Evolutionary conservation across 2,329 filamentous ascomycete genomes (phyloP).

Genomic region (Celoporthe dispersa): DNA sequence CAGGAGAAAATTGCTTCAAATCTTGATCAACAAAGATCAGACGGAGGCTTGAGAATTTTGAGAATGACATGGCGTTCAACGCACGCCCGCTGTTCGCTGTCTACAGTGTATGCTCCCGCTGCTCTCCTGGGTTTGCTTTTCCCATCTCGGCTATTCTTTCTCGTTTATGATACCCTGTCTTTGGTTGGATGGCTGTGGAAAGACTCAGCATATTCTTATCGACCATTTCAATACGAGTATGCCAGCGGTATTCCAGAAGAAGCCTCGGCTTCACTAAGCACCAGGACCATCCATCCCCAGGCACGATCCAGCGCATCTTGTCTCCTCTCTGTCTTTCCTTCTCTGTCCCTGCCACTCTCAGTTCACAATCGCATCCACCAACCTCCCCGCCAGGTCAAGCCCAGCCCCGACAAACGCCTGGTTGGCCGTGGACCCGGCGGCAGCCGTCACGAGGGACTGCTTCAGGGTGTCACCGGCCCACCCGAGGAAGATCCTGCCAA

Average conservation of each 20-base stretch:
- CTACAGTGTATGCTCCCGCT: neutral
- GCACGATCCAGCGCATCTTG: neutral
- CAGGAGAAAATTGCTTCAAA: neutral
- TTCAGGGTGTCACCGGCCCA: constrained; percentile 30
- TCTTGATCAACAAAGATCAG: neutral
- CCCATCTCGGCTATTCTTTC: neutral
- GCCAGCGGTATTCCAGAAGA: no score
- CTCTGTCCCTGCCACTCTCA: neutral
- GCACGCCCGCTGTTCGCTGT: neutral
- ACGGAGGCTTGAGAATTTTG: neutral
- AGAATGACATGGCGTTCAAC: neutral
- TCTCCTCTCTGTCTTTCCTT: neutral
- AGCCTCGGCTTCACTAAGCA: neutral
- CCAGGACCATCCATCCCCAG: neutral
- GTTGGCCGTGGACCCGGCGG: constrained; percentile 9
- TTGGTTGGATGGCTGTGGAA: neutral
- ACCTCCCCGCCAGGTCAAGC: constrained; percentile 6
- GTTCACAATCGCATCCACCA: constrained; percentile 17
- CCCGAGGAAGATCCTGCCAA: constrained; percentile 24
- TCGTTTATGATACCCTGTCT: neutral
- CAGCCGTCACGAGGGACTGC: constrained; percentile 21
- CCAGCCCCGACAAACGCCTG: constrained; percentile 8
- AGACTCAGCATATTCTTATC: no score
- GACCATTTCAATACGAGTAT: no score
- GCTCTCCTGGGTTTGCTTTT: neutral